phyloP scores from a whole-genome alignment of 2,329 filamentous ascomycete species.

The Fusarium solani-melongenae region DNA sequence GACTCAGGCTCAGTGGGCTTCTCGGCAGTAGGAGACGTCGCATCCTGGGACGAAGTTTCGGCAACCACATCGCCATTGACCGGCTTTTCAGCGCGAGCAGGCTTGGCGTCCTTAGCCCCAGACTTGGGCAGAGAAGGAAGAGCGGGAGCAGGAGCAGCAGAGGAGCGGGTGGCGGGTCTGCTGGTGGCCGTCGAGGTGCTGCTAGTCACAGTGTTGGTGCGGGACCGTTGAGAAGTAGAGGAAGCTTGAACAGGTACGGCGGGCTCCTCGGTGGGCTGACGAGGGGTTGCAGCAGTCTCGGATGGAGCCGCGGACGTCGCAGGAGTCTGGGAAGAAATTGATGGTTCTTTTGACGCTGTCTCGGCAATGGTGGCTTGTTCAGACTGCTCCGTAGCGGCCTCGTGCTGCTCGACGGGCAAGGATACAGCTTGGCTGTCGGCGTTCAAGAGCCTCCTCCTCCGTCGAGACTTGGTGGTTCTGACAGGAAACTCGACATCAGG shows the following conservation, averaged over 20 bases:
- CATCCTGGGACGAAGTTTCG: slow-evolving; percentile 23
- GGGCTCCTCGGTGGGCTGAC: slow-evolving; percentile 47
- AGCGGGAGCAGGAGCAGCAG: slow-evolving; percentile 56
- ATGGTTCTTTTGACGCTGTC: slow-evolving; percentile 24
- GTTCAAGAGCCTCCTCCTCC: slow-evolving; percentile 56
- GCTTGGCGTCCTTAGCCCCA: slow-evolving; percentile 45
- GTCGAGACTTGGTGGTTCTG: slow-evolving; percentile 50
- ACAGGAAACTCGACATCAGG: slow-evolving; percentile 64
- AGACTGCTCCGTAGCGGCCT: slow-evolving; percentile 43
- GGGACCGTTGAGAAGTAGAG: slow-evolving; percentile 44
- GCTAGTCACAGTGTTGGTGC: slow-evolving; percentile 40
- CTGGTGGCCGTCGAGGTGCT: slow-evolving; percentile 41
- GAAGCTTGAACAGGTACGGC: slow-evolving; percentile 51
- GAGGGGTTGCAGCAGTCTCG: slow-evolving; percentile 29
- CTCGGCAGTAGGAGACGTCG: slow-evolving; percentile 28
- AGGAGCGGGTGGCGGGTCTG: slow-evolving; percentile 46
- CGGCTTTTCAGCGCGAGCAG: slow-evolving; percentile 41
- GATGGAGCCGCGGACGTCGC: slow-evolving; percentile 29
- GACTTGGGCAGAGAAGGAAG: slow-evolving; percentile 59
- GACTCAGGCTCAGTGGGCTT: slow-evolving; percentile 40
- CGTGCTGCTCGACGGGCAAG: slow-evolving; percentile 55
- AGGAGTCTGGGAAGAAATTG: slow-evolving; percentile 25
- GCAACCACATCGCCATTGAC: slow-evolving; percentile 31
- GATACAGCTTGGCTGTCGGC: slow-evolving; percentile 54
- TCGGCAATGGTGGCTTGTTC: slow-evolving; percentile 31